These are phyloP conservation scores for Bryopsis sp. DNA, from an alignment of 139 green algal species.

Conservation along the genomic window DNA sequence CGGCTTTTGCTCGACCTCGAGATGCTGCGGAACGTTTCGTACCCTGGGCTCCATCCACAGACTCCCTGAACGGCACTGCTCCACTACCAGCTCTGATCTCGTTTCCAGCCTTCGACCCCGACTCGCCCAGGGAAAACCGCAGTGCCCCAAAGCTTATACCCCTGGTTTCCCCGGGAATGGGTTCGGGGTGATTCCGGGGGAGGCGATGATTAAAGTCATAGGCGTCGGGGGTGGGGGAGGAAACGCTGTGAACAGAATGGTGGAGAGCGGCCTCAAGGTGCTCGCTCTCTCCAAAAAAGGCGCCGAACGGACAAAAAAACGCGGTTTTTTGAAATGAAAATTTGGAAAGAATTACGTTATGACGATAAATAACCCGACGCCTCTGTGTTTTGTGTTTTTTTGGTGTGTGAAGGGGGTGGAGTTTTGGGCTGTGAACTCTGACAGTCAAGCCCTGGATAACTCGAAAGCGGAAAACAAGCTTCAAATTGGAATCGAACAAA, in stretches of 20 bases:
- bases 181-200: constrained; percentile 25
- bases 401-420: constrained; percentile 67
- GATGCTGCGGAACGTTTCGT: too few relatives aligned
- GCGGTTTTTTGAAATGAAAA: not conserved
- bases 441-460: constrained; percentile 85
- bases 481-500: constrained; percentile 85
- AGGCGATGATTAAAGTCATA: constrained; percentile 87
- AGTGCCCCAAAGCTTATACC: too few relatives aligned
- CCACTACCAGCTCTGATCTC: too few relatives aligned
- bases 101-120: too few relatives aligned
- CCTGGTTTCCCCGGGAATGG: too few relatives aligned
- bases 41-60: too few relatives aligned
- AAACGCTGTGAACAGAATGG: constrained; percentile 98
- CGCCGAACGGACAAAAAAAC: not conserved
- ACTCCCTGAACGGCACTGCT: too few relatives aligned
- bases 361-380: too few relatives aligned
- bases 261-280: constrained; percentile 74
- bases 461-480: constrained; percentile 76
- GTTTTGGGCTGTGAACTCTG: constrained; percentile 91
- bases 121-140: too few relatives aligned
- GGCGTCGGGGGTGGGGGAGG: constrained; percentile 86
- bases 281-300: not conserved
- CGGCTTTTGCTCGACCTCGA: too few relatives aligned
- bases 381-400: not conserved
- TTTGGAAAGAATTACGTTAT: not conserved